Percentiles rank a stretch among this genome's conserved stretches.
These are phyloP conservation scores for Henckelia pumila DNA, from an alignment of 257 asterid species.

Conservation along the genomic window DNA sequence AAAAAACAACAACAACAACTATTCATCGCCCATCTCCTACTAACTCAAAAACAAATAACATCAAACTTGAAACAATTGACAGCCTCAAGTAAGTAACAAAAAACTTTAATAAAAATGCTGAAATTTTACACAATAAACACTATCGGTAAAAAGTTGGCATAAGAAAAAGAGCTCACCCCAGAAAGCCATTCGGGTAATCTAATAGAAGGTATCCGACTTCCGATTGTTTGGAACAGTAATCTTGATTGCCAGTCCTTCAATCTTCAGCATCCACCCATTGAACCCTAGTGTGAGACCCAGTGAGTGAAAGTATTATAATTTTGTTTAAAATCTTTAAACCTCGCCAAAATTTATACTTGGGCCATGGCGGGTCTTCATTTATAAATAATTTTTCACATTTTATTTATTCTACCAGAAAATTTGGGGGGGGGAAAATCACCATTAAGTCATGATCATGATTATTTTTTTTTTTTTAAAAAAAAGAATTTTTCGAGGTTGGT, in stretches of 20 bases:
- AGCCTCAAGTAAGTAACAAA: no score
- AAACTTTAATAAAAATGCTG: not conserved
- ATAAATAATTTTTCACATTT: not conserved
- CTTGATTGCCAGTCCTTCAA: not conserved
- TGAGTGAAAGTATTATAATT: not conserved
- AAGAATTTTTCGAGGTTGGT: no score
- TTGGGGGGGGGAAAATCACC: no score
- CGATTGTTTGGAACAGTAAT: conserved; percentile 1
- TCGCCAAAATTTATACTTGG: conserved; percentile 27
- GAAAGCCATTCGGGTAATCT: conserved; percentile 49
- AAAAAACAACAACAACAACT: no score
- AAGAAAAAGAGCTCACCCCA: conserved; percentile 46
- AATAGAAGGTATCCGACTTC: not conserved
- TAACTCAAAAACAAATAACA: not conserved
- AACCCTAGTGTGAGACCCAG: conserved; percentile 32
- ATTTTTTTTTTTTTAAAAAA: no score
- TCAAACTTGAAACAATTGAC: not conserved
- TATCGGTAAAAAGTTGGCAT: not conserved
- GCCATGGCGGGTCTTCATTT: conserved; percentile 34
- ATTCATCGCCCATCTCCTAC: not conserved
- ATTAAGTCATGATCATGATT: no score
- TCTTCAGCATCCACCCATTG: not conserved
- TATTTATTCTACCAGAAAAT: not conserved
- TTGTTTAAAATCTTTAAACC: conserved; percentile 29
- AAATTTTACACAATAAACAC: no score